Conservation (phyloP, 371 early-diverging fungal genomes). For the Rhizomucor pusillus region DNA sequence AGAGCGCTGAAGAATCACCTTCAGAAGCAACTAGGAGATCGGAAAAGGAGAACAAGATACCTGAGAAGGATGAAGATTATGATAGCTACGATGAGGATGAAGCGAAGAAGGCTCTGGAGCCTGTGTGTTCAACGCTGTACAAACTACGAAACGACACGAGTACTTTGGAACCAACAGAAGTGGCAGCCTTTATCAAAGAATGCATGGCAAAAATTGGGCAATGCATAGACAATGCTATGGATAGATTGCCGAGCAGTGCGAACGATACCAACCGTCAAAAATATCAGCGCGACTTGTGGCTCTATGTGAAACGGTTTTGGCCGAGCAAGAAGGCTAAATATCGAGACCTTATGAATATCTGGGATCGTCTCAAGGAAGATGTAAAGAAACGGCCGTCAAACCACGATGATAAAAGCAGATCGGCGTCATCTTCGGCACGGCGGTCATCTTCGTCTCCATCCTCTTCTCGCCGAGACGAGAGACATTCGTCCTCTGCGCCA, state of each 20-base stretch:
- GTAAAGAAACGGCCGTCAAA: neutral
- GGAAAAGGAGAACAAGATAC: slow-evolving; percentile 24
- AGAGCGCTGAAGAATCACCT: neutral
- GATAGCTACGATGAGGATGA: slow-evolving; percentile 56
- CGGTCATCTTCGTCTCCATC: neutral
- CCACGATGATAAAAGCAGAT: neutral
- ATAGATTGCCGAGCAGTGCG: slow-evolving; percentile 11
- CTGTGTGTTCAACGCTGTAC: slow-evolving; percentile 51
- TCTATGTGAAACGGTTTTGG: slow-evolving; percentile 66
- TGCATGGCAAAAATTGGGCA: slow-evolving; percentile 60
- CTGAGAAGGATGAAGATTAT: slow-evolving; percentile 35
- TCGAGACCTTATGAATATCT: slow-evolving; percentile 50
- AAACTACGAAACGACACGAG: slow-evolving; percentile 51
- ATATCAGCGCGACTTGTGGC: slow-evolving; percentile 55
- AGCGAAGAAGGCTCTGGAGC: slow-evolving; percentile 52
- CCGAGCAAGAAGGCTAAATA: slow-evolving; percentile 44
- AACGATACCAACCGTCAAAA: slow-evolving; percentile 13
- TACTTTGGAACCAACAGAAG: slow-evolving; percentile 41
- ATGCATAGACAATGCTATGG: slow-evolving; percentile 48
- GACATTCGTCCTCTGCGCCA: neutral
- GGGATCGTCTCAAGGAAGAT: slow-evolving; percentile 32
- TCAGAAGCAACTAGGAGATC: slow-evolving; percentile 6
- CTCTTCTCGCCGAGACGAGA: neutral
- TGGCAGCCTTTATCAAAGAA: slow-evolving; percentile 55
- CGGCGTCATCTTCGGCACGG: neutral